Conservation (phyloP, 139 green algal genomes). For the Parachlorella kessleri region DNA sequence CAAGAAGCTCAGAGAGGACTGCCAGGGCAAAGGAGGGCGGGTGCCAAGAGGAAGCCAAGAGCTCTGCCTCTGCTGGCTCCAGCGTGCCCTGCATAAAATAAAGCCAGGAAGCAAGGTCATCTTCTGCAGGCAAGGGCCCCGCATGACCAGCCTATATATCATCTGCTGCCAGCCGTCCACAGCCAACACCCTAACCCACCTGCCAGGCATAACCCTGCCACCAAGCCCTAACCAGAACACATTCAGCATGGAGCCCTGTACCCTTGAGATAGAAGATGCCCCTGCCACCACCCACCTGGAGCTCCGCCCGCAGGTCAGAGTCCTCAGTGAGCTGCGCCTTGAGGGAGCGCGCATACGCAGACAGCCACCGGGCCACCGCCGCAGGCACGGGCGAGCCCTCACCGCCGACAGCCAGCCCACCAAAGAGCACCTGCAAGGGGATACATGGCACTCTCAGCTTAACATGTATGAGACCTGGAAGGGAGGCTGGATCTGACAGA, state of each 20-base stretch:
- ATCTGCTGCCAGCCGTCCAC: too few species aligned
- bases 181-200: background rate
- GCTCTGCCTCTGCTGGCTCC: constrained; percentile 9
- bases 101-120: background rate
- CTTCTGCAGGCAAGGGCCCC: too few species aligned
- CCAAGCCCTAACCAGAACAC: too few species aligned
- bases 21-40: constrained; percentile 29
- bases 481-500: background rate
- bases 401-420: too few species aligned
- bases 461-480: background rate
- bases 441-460: too few species aligned
- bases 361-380: constrained; percentile 50
- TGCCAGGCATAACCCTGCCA: too few species aligned
- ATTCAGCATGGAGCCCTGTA: too few species aligned
- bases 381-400: too few species aligned
- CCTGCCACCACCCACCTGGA: constrained; percentile 14
- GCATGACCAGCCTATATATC: too few species aligned
- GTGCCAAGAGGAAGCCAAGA: constrained; percentile 27
- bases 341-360: constrained; percentile 36
- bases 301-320: constrained; percentile 27
- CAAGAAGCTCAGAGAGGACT: constrained; percentile 24
- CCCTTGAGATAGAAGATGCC: too few species aligned
- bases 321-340: constrained; percentile 48
- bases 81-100: constrained; percentile 26
- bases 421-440: too few species aligned